phyloP scores from a whole-genome alignment of 2,329 filamentous ascomycete genomes.

The Ceratocystis harringtonii region DNA sequence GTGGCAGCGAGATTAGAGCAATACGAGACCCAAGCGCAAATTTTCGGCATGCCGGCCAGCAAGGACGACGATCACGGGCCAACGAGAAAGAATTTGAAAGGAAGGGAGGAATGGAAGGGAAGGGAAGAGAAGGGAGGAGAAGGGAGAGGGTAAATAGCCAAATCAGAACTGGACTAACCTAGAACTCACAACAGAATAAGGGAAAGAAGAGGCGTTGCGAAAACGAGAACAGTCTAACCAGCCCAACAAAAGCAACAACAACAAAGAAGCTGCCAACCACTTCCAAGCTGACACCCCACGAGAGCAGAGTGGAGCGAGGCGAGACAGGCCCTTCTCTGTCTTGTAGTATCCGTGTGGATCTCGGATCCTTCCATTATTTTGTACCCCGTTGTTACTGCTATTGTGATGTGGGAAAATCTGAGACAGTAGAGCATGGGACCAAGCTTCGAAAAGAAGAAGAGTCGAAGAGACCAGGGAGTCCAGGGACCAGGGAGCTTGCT shows the following conservation, averaged over 20 bases:
- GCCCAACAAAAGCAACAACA: neutral
- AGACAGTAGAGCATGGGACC: neutral
- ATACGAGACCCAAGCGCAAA: neutral
- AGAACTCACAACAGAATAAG: neutral
- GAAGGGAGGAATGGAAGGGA: neutral
- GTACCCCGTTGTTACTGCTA: neutral
- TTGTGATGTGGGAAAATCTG: neutral
- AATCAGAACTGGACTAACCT: neutral
- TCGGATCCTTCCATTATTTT: neutral
- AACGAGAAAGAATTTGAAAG: neutral
- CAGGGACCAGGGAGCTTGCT: neutral
- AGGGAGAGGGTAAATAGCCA: neutral
- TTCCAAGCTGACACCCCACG: neutral
- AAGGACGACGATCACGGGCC: neutral
- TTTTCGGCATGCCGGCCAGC: neutral
- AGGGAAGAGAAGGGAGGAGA: neutral
- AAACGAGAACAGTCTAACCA: no score
- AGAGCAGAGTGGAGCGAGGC: neutral
- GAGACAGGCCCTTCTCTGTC: neutral
- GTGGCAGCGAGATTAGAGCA: neutral
- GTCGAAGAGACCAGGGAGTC: neutral
- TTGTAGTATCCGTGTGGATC: neutral
- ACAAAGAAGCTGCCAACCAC: neutral
- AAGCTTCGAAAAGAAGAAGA: neutral
- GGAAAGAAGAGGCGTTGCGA: neutral